Base-by-base conservation (phyloP, 139 green algal species). In the Micractinium sp. region DNA sequence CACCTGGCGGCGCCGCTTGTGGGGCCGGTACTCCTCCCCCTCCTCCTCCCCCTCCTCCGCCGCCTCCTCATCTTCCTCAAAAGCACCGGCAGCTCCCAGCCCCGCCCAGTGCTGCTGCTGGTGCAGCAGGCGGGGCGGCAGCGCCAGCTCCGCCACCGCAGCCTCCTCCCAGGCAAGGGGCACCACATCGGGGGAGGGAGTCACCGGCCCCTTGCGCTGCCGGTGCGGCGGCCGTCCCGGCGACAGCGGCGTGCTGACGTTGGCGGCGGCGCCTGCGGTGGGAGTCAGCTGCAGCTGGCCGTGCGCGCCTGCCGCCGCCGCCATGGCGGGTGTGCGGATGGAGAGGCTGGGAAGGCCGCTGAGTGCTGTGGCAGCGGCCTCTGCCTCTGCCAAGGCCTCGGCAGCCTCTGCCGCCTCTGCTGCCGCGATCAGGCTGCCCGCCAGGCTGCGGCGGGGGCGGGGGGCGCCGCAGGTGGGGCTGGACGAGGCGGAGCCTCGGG, bases 171-270 rank as follows among this genome's bases (percentile, higher is more conserved):
- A 77, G 29, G 71, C 71, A 16, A 33, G 71, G 31, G 71, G 71
- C 71, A 19, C 29, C 31, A 33, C 71, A 20, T 87, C 82, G 18
- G 61, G 63, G 16, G 82, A 27, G 38, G 61, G n/a, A 16, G 77
- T 25, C 12, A 38, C 82, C 14, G 67, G 35, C 82, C 38, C 74
- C 82, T 79, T 87, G 63, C 82, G 82, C 63, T 77, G 36, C 35
- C 82, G 63, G 36, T 87, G 82, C 25, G 82, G 12, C 12, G 82
- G 82, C 31, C 82, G 60, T 61, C 82, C 82, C 1, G 63, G 82
- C 15, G 63, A 87, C 16, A 71, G 36, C 23, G 82, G 82, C 35
- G 35, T 87, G 82, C n/a, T 66, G 13, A 38, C 61, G n/a, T n/a
- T n/a, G 3, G n/a, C 27, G 35, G 56, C 23, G 25, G n/a, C 69